A percentile compares a stretch with the other conserved stretches of the same genome.
Evolutionary conservation across 148 eudicot species (phyloP).

Genomic region (Amaranthus palmeri): DNA sequence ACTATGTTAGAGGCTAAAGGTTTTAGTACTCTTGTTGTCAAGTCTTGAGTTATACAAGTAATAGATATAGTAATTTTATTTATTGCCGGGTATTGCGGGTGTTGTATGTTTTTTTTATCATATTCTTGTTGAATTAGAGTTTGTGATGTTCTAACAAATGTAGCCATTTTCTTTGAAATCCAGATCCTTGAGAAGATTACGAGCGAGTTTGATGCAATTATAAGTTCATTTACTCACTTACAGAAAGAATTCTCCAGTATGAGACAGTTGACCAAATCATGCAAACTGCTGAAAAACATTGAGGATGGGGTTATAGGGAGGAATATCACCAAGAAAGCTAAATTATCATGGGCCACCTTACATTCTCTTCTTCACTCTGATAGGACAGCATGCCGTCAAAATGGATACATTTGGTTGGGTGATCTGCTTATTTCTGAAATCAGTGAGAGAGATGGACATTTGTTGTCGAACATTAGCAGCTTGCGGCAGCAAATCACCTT

Average conservation of each 20-base stretch:
- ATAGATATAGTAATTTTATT: background rate
- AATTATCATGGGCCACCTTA: slow-evolving; percentile 82
- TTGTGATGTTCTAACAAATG: background rate
- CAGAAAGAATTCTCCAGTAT: slow-evolving; percentile 70
- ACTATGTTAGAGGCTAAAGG: no score
- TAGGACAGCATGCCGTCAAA: slow-evolving; percentile 64
- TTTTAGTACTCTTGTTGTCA: background rate
- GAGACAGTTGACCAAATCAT: slow-evolving; percentile 69
- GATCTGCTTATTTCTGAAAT: slow-evolving; percentile 85
- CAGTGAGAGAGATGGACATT: slow-evolving; percentile 44
- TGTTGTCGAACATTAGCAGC: slow-evolving; percentile 58
- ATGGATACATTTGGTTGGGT: slow-evolving; percentile 94
- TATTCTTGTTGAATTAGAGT: background rate
- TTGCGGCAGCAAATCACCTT: slow-evolving; percentile 62
- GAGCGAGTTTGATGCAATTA: slow-evolving; percentile 66
- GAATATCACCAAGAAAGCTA: slow-evolving; percentile 47
- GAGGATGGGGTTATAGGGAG: slow-evolving; percentile 44
- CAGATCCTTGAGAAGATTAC: slow-evolving; percentile 84
- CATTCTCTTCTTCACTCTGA: slow-evolving; percentile 99
- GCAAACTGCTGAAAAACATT: slow-evolving; percentile 51
- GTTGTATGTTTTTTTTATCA: background rate
- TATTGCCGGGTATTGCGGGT: background rate
- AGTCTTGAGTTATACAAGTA: background rate
- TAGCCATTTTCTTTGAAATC: slow-evolving; percentile 18
- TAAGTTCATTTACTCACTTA: slow-evolving; percentile 75